Evolutionary conservation across 2,329 filamentous ascomycete genomes (phyloP).

Genomic region (Chrysoporthe austroafricana): DNA sequence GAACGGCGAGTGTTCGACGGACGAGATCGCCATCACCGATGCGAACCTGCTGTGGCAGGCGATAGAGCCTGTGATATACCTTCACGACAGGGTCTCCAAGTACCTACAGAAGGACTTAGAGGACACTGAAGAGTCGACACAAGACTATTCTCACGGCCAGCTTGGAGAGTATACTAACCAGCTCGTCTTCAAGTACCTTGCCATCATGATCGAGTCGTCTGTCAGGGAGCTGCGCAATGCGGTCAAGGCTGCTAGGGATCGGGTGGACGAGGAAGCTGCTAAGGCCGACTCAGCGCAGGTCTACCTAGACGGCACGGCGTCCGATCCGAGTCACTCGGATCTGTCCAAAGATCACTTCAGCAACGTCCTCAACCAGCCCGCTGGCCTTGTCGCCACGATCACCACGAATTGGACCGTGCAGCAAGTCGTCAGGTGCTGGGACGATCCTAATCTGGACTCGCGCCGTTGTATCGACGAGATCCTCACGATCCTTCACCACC

Average conservation of each 20-base stretch:
- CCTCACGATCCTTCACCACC: conserved; percentile 69
- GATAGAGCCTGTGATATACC: conserved; percentile 38
- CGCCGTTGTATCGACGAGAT: conserved; percentile 67
- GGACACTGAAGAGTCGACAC: conserved; percentile 32
- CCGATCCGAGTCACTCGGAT: conserved; percentile 61
- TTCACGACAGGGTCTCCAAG: conserved; percentile 37
- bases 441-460: conserved; percentile 64
- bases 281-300: conserved; percentile 35
- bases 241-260: conserved; percentile 37
- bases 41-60: conserved; percentile 36
- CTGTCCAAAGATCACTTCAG: conserved; percentile 64
- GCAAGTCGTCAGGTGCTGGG: conserved; percentile 70
- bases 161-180: conserved; percentile 38
- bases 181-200: conserved; percentile 37
- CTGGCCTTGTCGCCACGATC: conserved; percentile 56
- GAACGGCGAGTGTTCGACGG: not conserved
- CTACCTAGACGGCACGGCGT: conserved; percentile 40
- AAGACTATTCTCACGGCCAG: conserved; percentile 33
- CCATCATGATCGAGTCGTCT: conserved; percentile 37
- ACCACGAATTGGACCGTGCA: conserved; percentile 71
- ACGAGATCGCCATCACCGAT: conserved; percentile 27
- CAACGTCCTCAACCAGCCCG: conserved; percentile 60
- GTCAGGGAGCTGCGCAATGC: conserved; percentile 38
- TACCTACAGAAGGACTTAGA: conserved; percentile 37
- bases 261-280: conserved; percentile 37